A percentile compares a stretch with the other conserved stretches of the same genome.
Conservation (phyloP, 345 rosid genomes). For the Hibiscus syriacus region DNA sequence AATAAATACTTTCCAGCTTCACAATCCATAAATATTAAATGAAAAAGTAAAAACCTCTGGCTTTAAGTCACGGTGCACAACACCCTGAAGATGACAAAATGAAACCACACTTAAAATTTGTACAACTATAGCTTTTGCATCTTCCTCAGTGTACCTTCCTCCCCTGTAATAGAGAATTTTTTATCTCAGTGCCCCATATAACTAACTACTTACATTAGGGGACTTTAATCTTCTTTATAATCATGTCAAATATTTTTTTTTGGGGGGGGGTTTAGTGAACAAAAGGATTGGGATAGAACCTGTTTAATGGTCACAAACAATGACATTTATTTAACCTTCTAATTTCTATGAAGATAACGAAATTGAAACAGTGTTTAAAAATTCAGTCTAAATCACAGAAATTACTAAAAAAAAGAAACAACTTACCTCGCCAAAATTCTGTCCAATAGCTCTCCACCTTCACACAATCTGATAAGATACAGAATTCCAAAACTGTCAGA, state of each 20-base stretch:
- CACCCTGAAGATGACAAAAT: slow-evolving; percentile 89
- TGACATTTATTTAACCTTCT: not conserved
- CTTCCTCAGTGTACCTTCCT: slow-evolving; percentile 75
- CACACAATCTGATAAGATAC: slow-evolving; percentile 53
- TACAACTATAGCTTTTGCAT: slow-evolving; percentile 60
- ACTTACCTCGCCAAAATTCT: slow-evolving; percentile 71
- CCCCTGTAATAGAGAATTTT: slow-evolving; percentile 36
- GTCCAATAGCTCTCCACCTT: slow-evolving; percentile 83
- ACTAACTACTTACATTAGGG: not conserved
- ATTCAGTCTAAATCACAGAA: not conserved
- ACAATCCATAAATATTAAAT: not conserved
- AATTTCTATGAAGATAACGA: not conserved
- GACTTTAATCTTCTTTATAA: not conserved
- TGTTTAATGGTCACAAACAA: not conserved
- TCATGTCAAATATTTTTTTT: not conserved
- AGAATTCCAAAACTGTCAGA: slow-evolving; percentile 15
- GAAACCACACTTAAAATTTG: slow-evolving; percentile 73
- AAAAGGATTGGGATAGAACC: not conserved
- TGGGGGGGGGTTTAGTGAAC: not conserved
- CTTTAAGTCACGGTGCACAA: slow-evolving; percentile 75
- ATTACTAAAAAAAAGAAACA: not conserved
- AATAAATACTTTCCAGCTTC: not conserved
- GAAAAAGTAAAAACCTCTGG: slow-evolving; percentile 48
- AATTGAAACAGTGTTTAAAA: not conserved
- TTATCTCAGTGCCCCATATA: slow-evolving; percentile 1